Evolutionary conservation across 495 filamentous ascomycete genomes (phyloP).

Genomic region (Hypoxylon lenormandii): DNA sequence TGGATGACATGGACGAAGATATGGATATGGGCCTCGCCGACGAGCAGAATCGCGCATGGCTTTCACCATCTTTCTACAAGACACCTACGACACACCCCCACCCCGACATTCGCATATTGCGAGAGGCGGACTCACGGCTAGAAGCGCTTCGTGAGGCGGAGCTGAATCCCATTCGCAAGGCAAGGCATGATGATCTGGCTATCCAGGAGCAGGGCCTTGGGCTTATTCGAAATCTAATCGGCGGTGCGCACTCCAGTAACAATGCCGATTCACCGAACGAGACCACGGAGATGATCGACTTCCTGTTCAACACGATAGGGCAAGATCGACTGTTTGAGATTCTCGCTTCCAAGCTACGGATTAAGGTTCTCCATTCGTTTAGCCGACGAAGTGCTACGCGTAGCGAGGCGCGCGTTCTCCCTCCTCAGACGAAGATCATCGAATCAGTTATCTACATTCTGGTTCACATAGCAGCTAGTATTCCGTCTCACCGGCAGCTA

Average conservation of each 20-base stretch:
- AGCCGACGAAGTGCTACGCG: conserved; percentile 48
- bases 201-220: conserved; percentile 92
- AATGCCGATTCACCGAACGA: conserved; percentile 73
- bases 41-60: conserved; percentile 53
- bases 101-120: conserved; percentile 45
- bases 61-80: conserved; percentile 43
- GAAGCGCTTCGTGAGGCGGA: conserved; percentile 67
- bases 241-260: conserved; percentile 68
- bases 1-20: conserved; percentile 73
- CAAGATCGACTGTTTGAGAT: conserved; percentile 80
- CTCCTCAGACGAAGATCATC: conserved; percentile 78
- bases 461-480: conserved; percentile 84
- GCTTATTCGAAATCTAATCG: conserved; percentile 88
- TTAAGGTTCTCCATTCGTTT: conserved; percentile 64
- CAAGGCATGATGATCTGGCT: conserved; percentile 79
- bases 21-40: conserved; percentile 62
- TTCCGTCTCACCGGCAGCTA: conserved; percentile 76
- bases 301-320: conserved; percentile 79
- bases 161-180: conserved; percentile 66
- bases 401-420: conserved; percentile 58
- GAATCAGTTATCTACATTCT: conserved; percentile 78
- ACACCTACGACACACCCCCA: conserved; percentile 31
- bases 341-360: conserved; percentile 75
- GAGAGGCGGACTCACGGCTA: conserved; percentile 64
- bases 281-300: conserved; percentile 80